Base-by-base conservation (phyloP, 306 rosid species). In the Dryas drummondii region DNA sequence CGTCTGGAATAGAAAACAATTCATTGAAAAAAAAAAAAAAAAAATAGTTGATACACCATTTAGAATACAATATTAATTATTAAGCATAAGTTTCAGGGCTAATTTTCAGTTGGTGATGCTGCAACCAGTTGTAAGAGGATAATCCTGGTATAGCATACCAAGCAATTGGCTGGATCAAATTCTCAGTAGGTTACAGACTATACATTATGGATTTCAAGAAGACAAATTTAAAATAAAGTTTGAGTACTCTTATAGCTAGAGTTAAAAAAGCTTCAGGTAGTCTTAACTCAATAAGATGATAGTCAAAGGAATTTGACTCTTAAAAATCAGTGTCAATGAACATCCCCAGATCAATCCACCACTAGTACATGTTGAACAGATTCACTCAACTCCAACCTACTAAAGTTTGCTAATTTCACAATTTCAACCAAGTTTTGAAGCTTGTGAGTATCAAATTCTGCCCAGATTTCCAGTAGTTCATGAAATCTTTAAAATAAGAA, bases 1-100 rank as follows among this genome's bases (percentile, higher is more conserved):
- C 0, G 98, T 96, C 97, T 92, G 87, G 74, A 80, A 8, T 37
- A 52, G 46, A 66, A 80, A 60, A 13, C 19, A 42, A 46, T 51
- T 7, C 66, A 0, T 15, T 0, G 9, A 46, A 54, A 70, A 13
- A 69, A 52, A 76, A 13, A 69, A 52, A 76, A 52, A 74, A 60
- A 40, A 10, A 17, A 32, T 48, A 17, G 14, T 40, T 58, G 13
- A 5, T 75, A 48, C 67, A 62, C 75, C 46, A 55, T 78, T 46
- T 72, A 71, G 65, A 75, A 76, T 32, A 78, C 32, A 45, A 44
- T 19, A 16, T 57, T 12, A 10, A 45, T 27, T 19, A 16, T 57
- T 12, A 10, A 72, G 3, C 14, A 52, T 17, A 40, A 19, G 19
- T 9, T 17, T 66, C 63, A 76, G 11, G 8, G 5, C 49, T 9